These are phyloP conservation scores for Amesomyces nigricolor DNA, from an alignment of 2,329 filamentous ascomycete species.

Conservation along the genomic window DNA sequence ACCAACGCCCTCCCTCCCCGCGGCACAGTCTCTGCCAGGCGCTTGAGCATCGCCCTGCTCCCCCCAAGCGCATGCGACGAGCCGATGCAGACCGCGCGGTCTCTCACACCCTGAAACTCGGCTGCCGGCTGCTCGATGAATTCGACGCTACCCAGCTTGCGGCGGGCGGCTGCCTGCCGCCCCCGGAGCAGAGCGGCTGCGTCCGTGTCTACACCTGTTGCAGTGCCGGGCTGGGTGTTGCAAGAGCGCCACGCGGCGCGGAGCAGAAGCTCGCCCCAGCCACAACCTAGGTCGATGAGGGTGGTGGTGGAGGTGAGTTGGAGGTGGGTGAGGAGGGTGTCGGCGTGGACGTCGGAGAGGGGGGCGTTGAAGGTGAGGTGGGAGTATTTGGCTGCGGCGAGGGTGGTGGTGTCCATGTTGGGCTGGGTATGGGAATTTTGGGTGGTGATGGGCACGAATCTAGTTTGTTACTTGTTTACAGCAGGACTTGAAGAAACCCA, in stretches of 20 bases:
- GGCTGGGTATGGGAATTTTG: too few relatives aligned
- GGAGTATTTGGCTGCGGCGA: too few relatives aligned
- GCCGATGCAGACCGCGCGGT: constrained; percentile 1
- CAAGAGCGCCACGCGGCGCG: not conserved
- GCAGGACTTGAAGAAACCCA: too few relatives aligned
- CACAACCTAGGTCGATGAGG: constrained; percentile 8
- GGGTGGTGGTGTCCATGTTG: too few relatives aligned
- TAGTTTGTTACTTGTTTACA: too few relatives aligned
- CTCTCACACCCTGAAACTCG: not conserved
- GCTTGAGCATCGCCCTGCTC: not conserved
- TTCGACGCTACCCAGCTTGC: not conserved
- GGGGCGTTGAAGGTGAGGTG: not conserved
- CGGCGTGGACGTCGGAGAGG: constrained; percentile 3
- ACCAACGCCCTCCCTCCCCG: not conserved
- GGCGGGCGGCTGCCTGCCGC: not conserved
- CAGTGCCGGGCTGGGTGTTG: not conserved
- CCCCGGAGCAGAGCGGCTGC: not conserved
- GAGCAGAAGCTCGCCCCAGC: constrained; percentile 6
- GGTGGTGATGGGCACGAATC: too few relatives aligned
- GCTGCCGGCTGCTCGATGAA: not conserved
- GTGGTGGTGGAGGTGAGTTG: not conserved
- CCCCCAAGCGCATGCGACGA: constrained; percentile 3
- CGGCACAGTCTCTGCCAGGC: not conserved
- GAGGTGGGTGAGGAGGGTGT: not conserved
- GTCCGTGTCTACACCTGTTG: constrained; percentile 1